phyloP scores from a whole-genome alignment of 164 flowering plant genomes.

The Akebia trifoliata region DNA sequence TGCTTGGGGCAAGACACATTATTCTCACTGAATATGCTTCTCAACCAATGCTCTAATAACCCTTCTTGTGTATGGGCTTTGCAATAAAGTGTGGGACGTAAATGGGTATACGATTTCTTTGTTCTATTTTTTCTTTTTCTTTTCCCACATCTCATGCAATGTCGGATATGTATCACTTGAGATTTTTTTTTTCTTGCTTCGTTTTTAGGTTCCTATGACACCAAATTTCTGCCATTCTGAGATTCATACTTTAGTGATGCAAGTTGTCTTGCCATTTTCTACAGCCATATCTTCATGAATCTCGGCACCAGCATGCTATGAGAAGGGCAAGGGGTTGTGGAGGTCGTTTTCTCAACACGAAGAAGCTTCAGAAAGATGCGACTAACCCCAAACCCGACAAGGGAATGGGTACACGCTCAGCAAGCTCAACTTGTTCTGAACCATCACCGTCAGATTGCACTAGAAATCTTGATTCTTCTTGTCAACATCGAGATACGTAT shows the following conservation, averaged over 20 bases:
- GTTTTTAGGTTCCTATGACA: too few relatives aligned
- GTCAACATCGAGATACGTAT: constrained; percentile 25
- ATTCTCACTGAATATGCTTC: too few relatives aligned
- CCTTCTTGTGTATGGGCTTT: too few relatives aligned
- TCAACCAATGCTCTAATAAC: too few relatives aligned
- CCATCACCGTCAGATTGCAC: constrained; percentile 27
- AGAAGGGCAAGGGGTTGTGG: constrained; percentile 81
- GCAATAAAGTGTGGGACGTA: too few relatives aligned
- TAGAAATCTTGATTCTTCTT: constrained; percentile 29
- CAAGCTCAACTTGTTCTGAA: constrained; percentile 30
- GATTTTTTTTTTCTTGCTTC: too few relatives aligned
- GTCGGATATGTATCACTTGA: too few relatives aligned
- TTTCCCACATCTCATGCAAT: too few relatives aligned
- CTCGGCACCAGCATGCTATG: constrained; percentile 90
- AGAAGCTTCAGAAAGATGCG: constrained; percentile 44
- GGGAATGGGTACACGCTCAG: constrained; percentile 27
- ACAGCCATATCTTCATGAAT: constrained; percentile 96
- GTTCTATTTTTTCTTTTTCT: too few relatives aligned
- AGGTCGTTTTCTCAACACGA: constrained; percentile 79
- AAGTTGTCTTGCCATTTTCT: constrained; percentile 3
- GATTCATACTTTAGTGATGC: not conserved
- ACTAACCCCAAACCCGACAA: constrained; percentile 22
- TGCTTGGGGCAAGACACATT: too few relatives aligned
- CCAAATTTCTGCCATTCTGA: too few relatives aligned
- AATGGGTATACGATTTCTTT: too few relatives aligned